Base-by-base conservation (phyloP, 1,139 yeast species). In the Kodamaea ohmeri region DNA sequence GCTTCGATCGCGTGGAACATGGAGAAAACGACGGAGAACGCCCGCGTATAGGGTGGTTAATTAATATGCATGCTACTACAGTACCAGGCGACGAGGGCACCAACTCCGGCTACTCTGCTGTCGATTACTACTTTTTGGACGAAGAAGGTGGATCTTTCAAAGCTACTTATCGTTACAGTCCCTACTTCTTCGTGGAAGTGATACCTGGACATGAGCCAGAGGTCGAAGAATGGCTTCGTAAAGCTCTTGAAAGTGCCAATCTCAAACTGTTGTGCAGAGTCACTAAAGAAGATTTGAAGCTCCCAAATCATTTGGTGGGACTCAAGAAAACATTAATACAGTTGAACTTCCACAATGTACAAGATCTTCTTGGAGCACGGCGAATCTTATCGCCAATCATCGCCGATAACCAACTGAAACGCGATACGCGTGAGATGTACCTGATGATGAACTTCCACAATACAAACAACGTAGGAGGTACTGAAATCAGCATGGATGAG, bases 111-210 rank as follows among this genome's bases (percentile, higher is more conserved):
- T 69, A 77, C 35, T 78, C 97, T 0, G 98, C 92, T 4, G 97
- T 92, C 3, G 97, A 92, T 54, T 89, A 85, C 60, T 94, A 94
- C 58, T 94, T 94, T 50, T 64, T 94, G n/a, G 97, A 92, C 56
- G 96, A 88, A 53, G 97, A 90, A 61, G 99, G 99, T 32, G 98
- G 97, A 3, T 80, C 87, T 26, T 94, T 94, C 67, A 92, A 90
- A 57, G 82, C 90, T 3, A 84, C 96, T 0, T 62, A 86, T 14
- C 83, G 77, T 44, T 87, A 77, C 56, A 92, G 88, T 53, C 98
- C 99, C 0, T 94, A 94, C 58, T 86, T 94, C 55, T 76, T 83
- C 39, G 64, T 94, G n/a, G 73, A 80, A 6, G 79, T 89, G 45
- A 67, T 76, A 24, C 76, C 77, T 3, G 83, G 80, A 0, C 71